Evolutionary conservation across 306 rosid species (phyloP).

Genomic region (Glycyrrhiza uralensis): DNA sequence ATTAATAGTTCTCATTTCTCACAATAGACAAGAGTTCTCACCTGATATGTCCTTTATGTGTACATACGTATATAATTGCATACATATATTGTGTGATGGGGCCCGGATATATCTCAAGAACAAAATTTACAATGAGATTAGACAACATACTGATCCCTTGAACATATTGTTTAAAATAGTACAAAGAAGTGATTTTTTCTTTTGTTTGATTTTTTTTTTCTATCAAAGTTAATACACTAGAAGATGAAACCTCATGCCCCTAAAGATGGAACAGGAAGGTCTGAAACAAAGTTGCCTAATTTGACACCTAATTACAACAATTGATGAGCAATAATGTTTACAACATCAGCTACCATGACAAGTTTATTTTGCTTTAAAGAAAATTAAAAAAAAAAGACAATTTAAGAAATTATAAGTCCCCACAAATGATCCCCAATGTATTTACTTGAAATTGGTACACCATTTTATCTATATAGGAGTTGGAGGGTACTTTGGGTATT

Average conservation of each 20-base stretch:
- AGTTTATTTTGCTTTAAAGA: not conserved
- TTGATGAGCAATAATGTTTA: not conserved
- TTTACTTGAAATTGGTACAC: not conserved
- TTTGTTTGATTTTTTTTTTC: not conserved
- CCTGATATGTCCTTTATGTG: too few relatives aligned
- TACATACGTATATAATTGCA: too few relatives aligned
- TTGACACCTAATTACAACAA: slow-evolving; percentile 6
- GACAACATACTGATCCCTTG: not conserved
- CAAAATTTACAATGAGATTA: too few relatives aligned
- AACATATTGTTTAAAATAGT: not conserved
- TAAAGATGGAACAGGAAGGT: not conserved
- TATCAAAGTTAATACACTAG: not conserved
- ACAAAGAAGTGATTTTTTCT: not conserved
- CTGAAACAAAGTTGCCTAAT: not conserved
- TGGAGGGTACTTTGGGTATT: not conserved
- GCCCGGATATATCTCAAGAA: too few relatives aligned
- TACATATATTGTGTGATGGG: too few relatives aligned
- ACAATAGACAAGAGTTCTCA: too few relatives aligned
- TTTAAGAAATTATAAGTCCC: not conserved
- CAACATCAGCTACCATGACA: not conserved
- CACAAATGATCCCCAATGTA: slow-evolving; percentile 7
- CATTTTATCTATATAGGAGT: slow-evolving; percentile 19
- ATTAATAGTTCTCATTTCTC: too few relatives aligned
- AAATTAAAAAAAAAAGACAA: not conserved
- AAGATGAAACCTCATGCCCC: not conserved